Evolutionary conservation across 352 stramenopile genomes (phyloP).

Genomic region (Globisporangium solare): DNA sequence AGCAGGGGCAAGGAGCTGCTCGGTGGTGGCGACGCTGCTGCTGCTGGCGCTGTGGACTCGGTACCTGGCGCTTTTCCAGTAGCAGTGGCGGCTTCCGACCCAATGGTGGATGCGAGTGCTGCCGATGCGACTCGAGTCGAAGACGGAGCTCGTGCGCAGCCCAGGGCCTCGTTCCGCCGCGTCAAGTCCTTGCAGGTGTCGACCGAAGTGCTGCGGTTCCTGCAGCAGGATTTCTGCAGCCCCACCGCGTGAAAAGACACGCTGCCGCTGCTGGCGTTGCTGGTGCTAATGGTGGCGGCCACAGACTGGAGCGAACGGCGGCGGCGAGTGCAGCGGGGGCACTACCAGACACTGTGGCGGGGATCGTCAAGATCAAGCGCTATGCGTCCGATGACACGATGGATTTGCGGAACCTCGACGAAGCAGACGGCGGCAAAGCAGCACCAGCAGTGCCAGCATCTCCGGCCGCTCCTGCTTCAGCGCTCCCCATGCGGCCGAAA

Average conservation of each 20-base stretch:
- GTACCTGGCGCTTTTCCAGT: slow-evolving; percentile 5
- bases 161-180: slow-evolving; percentile 21
- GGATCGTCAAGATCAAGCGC: slow-evolving; percentile 13
- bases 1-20: slow-evolving; percentile 58
- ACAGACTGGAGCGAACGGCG: not conserved
- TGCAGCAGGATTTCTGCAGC: slow-evolving; percentile 74
- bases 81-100: not conserved
- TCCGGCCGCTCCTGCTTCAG: not conserved
- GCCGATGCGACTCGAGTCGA: slow-evolving; percentile 1
- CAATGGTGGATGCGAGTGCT: not conserved
- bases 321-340: not conserved
- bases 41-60: not conserved
- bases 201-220: slow-evolving; percentile 51
- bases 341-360: not conserved
- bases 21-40: slow-evolving; percentile 6
- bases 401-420: not conserved
- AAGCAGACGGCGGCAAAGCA: not conserved
- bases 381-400: slow-evolving; percentile 11
- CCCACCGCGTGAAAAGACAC: slow-evolving; percentile 18
- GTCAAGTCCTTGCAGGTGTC: slow-evolving; percentile 62
- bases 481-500: slow-evolving; percentile 29
- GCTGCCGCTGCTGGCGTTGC: not conserved
- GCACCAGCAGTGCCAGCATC: not conserved
- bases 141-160: slow-evolving; percentile 4
- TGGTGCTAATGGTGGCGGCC: too few species aligned